A percentile compares a stretch with the other conserved stretches of the same genome.
These are phyloP conservation scores for Hibiscus syriacus DNA, from an alignment of 345 rosid genomes.

Conservation along the genomic window DNA sequence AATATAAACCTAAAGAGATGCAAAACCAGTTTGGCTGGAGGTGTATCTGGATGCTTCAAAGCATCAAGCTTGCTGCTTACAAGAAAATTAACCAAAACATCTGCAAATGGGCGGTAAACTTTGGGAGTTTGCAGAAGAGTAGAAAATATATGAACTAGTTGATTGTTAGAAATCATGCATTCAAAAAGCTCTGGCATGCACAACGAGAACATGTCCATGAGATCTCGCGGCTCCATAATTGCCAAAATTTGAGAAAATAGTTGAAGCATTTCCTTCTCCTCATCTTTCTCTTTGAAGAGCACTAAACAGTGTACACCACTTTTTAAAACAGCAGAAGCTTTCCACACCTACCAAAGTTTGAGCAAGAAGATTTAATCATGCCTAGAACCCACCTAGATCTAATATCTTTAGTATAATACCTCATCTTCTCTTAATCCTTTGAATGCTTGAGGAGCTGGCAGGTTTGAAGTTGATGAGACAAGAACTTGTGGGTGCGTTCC, in stretches of 20 bases:
- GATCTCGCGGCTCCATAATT: slow-evolving; percentile 97
- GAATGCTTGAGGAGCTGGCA: slow-evolving; percentile 63
- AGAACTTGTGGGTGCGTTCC: slow-evolving; percentile 64
- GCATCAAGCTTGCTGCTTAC: slow-evolving; percentile 84
- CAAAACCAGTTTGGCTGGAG: slow-evolving; percentile 79
- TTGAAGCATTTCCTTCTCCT: slow-evolving; percentile 87
- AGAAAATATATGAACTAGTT: slow-evolving; percentile 88
- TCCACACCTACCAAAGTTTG: slow-evolving; percentile 61
- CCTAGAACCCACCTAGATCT: slow-evolving; percentile 4
- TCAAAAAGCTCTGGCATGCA: slow-evolving; percentile 98
- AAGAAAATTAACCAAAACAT: slow-evolving; percentile 83
- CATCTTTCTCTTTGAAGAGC: slow-evolving; percentile 96
- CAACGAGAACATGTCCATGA: slow-evolving; percentile 97
- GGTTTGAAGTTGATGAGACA: slow-evolving; percentile 50
- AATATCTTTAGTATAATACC: slow-evolving; percentile 36
- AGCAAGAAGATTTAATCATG: slow-evolving; percentile 19
- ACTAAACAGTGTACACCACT: slow-evolving; percentile 98
- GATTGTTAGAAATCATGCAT: slow-evolving; percentile 85
- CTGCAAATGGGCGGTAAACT: slow-evolving; percentile 87
- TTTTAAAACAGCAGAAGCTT: slow-evolving; percentile 93
- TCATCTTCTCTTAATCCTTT: slow-evolving; percentile 98
- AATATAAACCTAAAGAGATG: slow-evolving; percentile 90
- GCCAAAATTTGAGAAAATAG: slow-evolving; percentile 87
- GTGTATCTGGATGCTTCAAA: slow-evolving; percentile 82
- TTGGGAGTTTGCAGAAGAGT: slow-evolving; percentile 72